Evolutionary conservation across 805 yeast species (phyloP).

Genomic region (Nakazawaea ishiwadae): DNA sequence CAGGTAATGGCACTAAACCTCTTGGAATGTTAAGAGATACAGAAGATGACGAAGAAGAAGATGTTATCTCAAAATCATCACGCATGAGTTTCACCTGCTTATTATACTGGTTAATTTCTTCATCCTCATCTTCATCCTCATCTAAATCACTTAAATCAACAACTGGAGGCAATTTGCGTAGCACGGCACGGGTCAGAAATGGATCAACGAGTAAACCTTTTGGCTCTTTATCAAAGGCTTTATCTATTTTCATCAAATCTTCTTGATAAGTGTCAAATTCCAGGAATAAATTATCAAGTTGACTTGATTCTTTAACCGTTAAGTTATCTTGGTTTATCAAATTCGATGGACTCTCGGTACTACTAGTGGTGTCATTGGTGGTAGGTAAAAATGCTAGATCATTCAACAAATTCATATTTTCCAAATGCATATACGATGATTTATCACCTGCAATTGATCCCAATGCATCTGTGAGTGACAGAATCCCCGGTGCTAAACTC

Average conservation of each 20-base stretch:
- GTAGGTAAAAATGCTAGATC: not conserved
- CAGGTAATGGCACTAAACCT: constrained; percentile 50
- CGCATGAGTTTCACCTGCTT: not conserved
- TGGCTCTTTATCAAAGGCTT: constrained; percentile 1
- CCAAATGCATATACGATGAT: not conserved
- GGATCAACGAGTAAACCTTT: not conserved
- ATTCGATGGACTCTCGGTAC: not conserved
- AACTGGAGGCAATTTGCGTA: not conserved
- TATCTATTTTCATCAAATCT: constrained; percentile 11
- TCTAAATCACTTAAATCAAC: not conserved
- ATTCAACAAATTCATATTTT: constrained; percentile 1
- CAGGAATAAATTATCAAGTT: constrained; percentile 3
- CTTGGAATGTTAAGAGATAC: constrained; percentile 25
- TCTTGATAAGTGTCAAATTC: constrained; percentile 9
- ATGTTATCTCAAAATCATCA: constrained; percentile 3
- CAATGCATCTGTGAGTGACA: constrained; percentile 10
- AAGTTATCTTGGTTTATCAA: too few relatives aligned
- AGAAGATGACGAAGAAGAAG: constrained; percentile 14
- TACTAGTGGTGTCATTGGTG: not conserved
- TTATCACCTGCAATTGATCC: constrained; percentile 8
- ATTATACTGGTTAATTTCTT: not conserved
- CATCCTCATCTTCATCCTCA: constrained; percentile 10
- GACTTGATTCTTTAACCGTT: not conserved
- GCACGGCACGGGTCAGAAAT: not conserved
- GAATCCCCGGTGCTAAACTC: constrained; percentile 6